These are phyloP conservation scores for Evansstolkia leycettana DNA, from an alignment of 495 filamentous ascomycete species.

Conservation along the genomic window DNA sequence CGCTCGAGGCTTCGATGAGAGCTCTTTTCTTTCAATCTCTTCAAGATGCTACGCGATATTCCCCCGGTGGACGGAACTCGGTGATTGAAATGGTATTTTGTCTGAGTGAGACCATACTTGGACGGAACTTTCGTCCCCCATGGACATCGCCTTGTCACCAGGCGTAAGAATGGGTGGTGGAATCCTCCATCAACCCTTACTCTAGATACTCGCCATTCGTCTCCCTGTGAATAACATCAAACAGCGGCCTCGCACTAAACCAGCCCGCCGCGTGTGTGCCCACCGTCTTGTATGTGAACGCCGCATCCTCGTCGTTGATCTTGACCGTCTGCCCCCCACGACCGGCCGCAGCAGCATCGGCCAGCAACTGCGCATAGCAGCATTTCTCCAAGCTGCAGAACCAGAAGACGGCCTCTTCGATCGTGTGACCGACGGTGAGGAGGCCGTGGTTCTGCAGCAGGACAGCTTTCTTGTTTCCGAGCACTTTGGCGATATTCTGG, in stretches of 20 bases:
- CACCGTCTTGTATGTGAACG: constrained; percentile 53
- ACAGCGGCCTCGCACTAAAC: constrained; percentile 63
- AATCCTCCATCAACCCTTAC: too few species aligned
- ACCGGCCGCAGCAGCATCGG: constrained; percentile 60
- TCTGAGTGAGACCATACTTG: too few species aligned
- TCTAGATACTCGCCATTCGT: constrained; percentile 39
- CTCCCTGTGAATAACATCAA: constrained; percentile 60
- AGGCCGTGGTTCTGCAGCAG: constrained; percentile 61
- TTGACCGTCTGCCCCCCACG: constrained; percentile 51
- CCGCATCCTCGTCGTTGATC: constrained; percentile 56
- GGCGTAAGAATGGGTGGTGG: too few species aligned
- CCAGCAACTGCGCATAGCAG: constrained; percentile 64
- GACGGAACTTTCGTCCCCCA: too few species aligned
- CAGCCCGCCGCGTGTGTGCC: constrained; percentile 51
- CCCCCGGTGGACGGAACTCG: too few species aligned
- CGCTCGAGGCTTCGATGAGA: too few species aligned
- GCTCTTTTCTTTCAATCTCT: too few species aligned
- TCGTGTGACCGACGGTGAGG: constrained; percentile 40
- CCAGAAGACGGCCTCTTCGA: constrained; percentile 59
- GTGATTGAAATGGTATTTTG: too few species aligned
- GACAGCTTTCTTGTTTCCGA: constrained; percentile 58
- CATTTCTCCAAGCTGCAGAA: constrained; percentile 64
- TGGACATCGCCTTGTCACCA: too few species aligned
- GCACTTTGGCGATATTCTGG: constrained; percentile 46
- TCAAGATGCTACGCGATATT: too few species aligned